Base-by-base conservation (phyloP, 495 filamentous ascomycete species). In the Penicillium lividum region DNA sequence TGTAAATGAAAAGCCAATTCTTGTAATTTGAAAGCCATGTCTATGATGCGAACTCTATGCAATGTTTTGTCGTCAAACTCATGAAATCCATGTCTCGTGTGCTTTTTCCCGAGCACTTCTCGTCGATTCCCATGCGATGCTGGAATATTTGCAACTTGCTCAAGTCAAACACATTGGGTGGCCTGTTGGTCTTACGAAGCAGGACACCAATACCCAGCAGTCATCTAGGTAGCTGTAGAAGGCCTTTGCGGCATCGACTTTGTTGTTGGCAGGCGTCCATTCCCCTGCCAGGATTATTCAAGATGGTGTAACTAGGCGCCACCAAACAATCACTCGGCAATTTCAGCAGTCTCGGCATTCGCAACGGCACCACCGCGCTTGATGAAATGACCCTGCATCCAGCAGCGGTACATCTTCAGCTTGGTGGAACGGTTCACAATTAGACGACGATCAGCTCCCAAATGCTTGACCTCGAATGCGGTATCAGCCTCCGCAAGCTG, bases 371-470 rank as follows among this genome's bases (percentile, higher is more conserved):
- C 61, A 38, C 53, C 64, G 29, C 84, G 82, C 74, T 97, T 98
- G 57, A 73, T 79, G 70, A 98, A 97, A 11, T 86, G 85, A 22
- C 90, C 95, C 70, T 98, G 94, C 70, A 98, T 87, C 94, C 94
- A 83, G 77, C 92, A 97, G 44, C 94, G 86, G 75, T 97, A 97
- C 94, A 98, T 98, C 76, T 98, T 98, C 8, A 97, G 73, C 72
- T 91, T 87, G 62, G 84, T 85, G 56, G 90, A 88, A 44, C 94
- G 86, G 69, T 98, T 98, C 54, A 98, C 93, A 47, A 98, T 78
- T 77, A 98, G 77, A 57, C 95, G 83, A 59, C 89, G 83, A 66
- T 98, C 94, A 51, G 89, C 82, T 13, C 86, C 95, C 43, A 98
- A 73, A 49, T 93, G 83, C 29, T 86, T 68, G 43, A 96, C 77